Base-by-base conservation (phyloP, 148 eudicot species). In the Rhododendron henanense region DNA sequence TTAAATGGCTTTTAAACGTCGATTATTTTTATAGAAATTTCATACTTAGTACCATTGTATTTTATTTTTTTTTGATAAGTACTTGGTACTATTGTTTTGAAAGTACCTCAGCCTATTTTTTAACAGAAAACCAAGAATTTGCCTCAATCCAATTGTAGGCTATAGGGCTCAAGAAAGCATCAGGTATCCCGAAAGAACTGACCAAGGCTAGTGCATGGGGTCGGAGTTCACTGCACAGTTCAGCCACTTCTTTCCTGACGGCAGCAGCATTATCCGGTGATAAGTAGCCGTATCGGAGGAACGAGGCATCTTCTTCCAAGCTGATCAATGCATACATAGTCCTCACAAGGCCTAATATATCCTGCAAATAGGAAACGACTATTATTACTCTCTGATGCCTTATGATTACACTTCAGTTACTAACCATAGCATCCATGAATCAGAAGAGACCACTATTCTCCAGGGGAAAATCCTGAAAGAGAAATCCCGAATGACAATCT, bases 241-340 rank as follows among this genome's bases (percentile, higher is more conserved):
- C 93, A 3, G 87, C 84, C 81, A 97, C 94, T 91, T 95, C 98
- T 87, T 92, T 90, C 83, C 99, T 93, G 88, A 97, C 93, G 14
- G 81, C 86, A 44, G 92, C 94, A 82, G 95, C 98, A 85, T 93
- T 91, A 77, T 90, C 96, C 9, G 84, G 87, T 53, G 98, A 88
- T 37, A 97, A 76, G 88, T 90, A 91, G 4, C 99, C 99, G 25
- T 95, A 97, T 13, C 98, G 94, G 21, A 96, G 98, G 91, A 96
- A 96, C 10, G 97, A 89, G 61, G 94, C 86, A 82, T 96, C 99
- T 93, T 96, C 99, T 79, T 96, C 99, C 89, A 96, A 39, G 75
- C 89, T 87, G 81, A 92, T 90, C 86, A 93, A 39, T 19, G 92
- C 95, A 84, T 94, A 97, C 88, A 95, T 78, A 50, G 95, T 88